phyloP scores from a whole-genome alignment of 768 basidiomycete genomes.

The Tubosaeta brunneosetosa region DNA sequence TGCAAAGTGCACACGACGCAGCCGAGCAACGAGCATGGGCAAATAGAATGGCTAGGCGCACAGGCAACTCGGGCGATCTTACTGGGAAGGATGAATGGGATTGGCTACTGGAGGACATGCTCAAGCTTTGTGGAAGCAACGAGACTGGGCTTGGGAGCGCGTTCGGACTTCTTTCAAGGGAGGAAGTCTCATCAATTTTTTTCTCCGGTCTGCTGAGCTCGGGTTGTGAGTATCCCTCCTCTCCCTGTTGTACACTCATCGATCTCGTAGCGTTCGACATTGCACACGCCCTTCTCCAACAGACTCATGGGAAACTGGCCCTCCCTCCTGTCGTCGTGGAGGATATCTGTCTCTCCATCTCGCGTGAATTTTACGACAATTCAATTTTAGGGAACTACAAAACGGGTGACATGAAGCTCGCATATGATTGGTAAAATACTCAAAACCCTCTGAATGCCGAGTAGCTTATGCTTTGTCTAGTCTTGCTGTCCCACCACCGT shows the following conservation, averaged over 20 bases:
- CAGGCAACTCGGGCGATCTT: constrained; percentile 53
- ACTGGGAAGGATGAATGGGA: constrained; percentile 76
- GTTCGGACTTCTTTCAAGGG: constrained; percentile 66
- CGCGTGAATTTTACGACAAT: constrained; percentile 93
- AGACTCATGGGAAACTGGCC: constrained; percentile 41
- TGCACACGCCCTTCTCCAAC: constrained; percentile 57
- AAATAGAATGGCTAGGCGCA: constrained; percentile 74
- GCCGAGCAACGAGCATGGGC: constrained; percentile 80
- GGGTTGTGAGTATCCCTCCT: constrained; percentile 62
- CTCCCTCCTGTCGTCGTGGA: constrained; percentile 56
- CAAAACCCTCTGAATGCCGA: neutral
- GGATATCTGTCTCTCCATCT: constrained; percentile 73
- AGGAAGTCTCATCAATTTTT: constrained; percentile 79
- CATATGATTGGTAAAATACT: constrained; percentile 80
- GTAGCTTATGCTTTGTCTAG: constrained; percentile 38
- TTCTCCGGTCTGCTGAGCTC: constrained; percentile 81
- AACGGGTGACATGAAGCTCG: constrained; percentile 92
- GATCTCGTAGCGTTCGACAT: constrained; percentile 54
- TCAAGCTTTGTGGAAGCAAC: constrained; percentile 64
- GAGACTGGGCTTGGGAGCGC: constrained; percentile 67
- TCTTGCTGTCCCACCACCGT: constrained; percentile 65
- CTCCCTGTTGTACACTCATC: neutral
- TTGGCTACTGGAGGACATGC: constrained; percentile 86
- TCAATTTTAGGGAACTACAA: constrained; percentile 89
- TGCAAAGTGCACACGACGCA: constrained; percentile 64